Percentiles rank a stretch among this genome's conserved stretches.
Evolutionary conservation across 306 rosid genomes (phyloP).

Genomic region (Castanea crenata): DNA sequence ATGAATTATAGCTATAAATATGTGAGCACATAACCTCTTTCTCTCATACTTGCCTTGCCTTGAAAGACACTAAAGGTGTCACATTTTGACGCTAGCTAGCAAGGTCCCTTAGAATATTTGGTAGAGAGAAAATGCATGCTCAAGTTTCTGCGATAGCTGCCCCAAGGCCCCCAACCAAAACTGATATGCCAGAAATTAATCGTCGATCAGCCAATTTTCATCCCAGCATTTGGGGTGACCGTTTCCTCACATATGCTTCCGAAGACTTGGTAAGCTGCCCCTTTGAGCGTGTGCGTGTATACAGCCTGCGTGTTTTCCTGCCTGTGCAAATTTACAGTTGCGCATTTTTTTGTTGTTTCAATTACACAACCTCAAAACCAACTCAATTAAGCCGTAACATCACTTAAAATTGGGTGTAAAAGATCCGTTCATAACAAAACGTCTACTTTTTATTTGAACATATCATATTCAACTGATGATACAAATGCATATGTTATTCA

Average conservation of each 20-base stretch:
- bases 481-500: too few species aligned
- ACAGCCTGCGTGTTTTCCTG: neutral
- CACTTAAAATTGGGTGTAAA: too few species aligned
- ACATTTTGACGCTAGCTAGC: too few species aligned
- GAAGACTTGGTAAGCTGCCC: neutral
- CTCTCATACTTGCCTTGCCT: too few species aligned
- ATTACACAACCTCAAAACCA: too few species aligned
- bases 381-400: neutral
- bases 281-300: too few species aligned
- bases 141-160: neutral
- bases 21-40: too few species aligned
- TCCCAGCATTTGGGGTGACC: conserved; percentile 32
- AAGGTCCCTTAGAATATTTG: too few species aligned
- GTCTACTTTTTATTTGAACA: neutral
- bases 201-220: conserved; percentile 5
- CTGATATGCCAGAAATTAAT: neutral
- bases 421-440: neutral
- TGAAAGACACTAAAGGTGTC: too few species aligned
- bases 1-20: too few species aligned
- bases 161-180: neutral
- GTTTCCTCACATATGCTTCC: conserved; percentile 1
- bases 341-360: neutral
- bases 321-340: neutral
- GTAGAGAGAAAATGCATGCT: neutral
- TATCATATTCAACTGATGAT: too few species aligned